Evolutionary conservation across 2,329 filamentous ascomycete species (phyloP).

Genomic region (Balansia obtecta): DNA sequence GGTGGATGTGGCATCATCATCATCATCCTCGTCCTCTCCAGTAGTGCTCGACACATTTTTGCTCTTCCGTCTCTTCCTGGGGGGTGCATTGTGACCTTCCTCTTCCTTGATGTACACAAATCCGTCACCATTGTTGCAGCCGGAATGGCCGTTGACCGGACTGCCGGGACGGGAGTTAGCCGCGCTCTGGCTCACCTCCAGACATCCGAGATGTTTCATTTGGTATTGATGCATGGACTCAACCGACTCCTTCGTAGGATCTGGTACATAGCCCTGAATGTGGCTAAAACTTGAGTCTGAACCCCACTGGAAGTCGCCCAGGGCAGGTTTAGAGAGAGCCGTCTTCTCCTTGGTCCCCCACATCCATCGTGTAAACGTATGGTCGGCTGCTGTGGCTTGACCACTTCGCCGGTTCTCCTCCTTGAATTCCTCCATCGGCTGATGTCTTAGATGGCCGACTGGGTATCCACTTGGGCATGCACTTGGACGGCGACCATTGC

Average conservation of each 20-base stretch:
- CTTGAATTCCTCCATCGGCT: constrained; percentile 29
- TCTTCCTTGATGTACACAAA: constrained; percentile 17
- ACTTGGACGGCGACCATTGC: constrained; percentile 13
- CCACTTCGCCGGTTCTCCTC: constrained; percentile 25
- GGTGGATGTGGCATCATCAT: constrained; percentile 23
- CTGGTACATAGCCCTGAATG: constrained; percentile 45
- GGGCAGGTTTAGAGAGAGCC: constrained; percentile 22
- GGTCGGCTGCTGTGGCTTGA: constrained; percentile 18
- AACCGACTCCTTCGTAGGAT: constrained; percentile 41
- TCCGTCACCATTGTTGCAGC: constrained; percentile 9
- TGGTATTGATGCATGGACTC: constrained; percentile 44
- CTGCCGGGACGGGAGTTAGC: constrained; percentile 48
- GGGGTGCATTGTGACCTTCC: constrained; percentile 28
- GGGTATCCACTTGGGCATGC: constrained; percentile 21
- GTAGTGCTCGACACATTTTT: constrained; percentile 30
- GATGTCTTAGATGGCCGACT: constrained; percentile 29
- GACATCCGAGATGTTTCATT: constrained; percentile 42
- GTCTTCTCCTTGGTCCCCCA: constrained; percentile 20
- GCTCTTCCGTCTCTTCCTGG: constrained; percentile 43
- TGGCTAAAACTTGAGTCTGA: constrained; percentile 53
- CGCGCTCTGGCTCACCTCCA: constrained; percentile 45
- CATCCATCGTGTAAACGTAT: constrained; percentile 30
- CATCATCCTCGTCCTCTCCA: constrained; percentile 22
- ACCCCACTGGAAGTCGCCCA: constrained; percentile 48
- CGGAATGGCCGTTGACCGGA: constrained; percentile 24